Conservation (phyloP, 257 asterid genomes). For the Lycium ferocissimum region DNA sequence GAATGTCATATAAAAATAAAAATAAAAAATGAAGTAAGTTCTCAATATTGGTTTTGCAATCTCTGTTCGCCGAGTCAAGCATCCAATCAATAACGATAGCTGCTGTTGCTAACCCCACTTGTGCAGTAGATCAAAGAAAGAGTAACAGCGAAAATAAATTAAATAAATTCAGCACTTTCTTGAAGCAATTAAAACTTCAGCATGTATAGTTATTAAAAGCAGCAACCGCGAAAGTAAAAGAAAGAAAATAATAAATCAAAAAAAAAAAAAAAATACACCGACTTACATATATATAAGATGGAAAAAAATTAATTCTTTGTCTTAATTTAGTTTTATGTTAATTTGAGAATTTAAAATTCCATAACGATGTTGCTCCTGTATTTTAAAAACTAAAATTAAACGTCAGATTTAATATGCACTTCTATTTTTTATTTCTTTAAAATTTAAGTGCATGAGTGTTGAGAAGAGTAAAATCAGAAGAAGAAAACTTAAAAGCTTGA, state of each 20-base stretch:
- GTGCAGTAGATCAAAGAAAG: background rate
- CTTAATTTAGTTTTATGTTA: background rate
- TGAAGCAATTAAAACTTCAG: background rate
- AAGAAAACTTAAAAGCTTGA: background rate
- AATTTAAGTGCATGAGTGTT: background rate
- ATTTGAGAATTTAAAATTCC: background rate
- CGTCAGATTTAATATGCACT: background rate
- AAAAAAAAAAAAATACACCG: background rate
- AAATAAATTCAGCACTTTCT: background rate
- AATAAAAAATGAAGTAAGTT: background rate
- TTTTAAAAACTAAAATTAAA: too few species aligned
- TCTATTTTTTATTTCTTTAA: background rate
- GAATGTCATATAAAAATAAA: background rate
- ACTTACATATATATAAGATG: background rate
- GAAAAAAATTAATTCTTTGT: background rate
- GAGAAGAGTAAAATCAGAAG: background rate
- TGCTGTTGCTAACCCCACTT: background rate
- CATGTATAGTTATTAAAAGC: background rate
- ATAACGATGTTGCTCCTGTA: background rate
- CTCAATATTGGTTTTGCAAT: background rate
- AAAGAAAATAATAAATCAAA: background rate
- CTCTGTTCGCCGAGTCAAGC: conserved; percentile 16
- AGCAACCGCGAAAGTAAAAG: background rate
- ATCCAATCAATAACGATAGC: conserved; percentile 23
- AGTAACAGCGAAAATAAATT: background rate